Evolutionary conservation across 2,329 filamentous ascomycete genomes (phyloP).

Genomic region (Aspergillus puulaauensis): DNA sequence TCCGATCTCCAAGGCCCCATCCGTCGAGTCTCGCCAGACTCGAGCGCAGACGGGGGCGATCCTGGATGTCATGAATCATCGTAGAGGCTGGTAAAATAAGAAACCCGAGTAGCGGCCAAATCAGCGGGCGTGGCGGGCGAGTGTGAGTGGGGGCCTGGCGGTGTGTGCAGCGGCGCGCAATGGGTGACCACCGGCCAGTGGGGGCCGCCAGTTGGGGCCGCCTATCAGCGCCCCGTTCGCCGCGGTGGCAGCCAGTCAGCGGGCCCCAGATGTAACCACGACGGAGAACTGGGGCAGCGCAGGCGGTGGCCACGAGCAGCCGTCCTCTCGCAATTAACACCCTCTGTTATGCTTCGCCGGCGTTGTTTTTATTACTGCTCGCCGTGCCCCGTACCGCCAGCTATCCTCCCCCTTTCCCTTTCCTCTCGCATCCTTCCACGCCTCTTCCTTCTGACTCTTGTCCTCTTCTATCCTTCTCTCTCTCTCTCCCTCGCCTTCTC

Average conservation of each 20-base stretch:
- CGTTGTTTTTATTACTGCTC: too few species aligned
- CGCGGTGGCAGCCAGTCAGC: neutral
- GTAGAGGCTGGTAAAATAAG: neutral
- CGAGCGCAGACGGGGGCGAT: neutral
- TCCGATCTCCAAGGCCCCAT: neutral
- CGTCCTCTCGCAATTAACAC: neutral
- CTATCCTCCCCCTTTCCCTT: neutral
- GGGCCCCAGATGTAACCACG: neutral
- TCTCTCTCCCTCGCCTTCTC: slow-evolving; percentile 49
- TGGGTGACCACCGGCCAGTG: too few species aligned
- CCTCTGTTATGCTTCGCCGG: neutral
- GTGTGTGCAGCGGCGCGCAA: neutral
- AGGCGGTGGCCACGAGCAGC: neutral
- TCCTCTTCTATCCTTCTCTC: slow-evolving; percentile 25
- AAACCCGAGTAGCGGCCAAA: neutral
- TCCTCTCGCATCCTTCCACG: neutral
- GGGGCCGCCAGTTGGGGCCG: too few species aligned
- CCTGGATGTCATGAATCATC: neutral
- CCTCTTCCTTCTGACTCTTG: slow-evolving; percentile 8
- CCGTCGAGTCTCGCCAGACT: neutral
- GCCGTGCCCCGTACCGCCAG: neutral
- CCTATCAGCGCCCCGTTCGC: too few species aligned
- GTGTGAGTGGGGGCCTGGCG: neutral
- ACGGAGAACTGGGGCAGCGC: neutral
- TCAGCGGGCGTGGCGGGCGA: neutral